Conservation (phyloP, 2,329 filamentous ascomycete genomes). For the Fonsecaea multimorphosa region DNA sequence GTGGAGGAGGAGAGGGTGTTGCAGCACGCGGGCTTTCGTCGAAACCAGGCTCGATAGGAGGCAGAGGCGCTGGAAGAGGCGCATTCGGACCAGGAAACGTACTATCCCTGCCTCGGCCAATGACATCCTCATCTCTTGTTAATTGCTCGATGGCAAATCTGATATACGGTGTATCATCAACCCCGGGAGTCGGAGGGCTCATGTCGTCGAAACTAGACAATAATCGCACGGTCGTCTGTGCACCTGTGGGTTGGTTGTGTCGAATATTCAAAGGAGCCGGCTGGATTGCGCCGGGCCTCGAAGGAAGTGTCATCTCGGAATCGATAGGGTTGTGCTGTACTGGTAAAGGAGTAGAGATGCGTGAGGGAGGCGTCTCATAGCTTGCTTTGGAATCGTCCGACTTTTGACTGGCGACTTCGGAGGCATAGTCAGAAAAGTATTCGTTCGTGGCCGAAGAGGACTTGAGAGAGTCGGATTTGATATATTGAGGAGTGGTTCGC, state of each 20-base stretch:
- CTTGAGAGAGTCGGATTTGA: conserved; percentile 51
- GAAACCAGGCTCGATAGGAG: conserved; percentile 4
- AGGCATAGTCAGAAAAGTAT: conserved; percentile 53
- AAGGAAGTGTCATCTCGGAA: conserved; percentile 40
- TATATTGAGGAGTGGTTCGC: conserved; percentile 53
- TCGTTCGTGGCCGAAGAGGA: conserved; percentile 58
- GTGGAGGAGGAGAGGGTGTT: conserved; percentile 31
- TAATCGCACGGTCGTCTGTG: conserved; percentile 40
- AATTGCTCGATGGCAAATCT: conserved; percentile 88
- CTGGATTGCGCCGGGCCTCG: conserved; percentile 31
- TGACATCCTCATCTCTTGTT: conserved; percentile 72
- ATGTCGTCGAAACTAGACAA: conserved; percentile 43
- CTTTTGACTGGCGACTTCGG: conserved; percentile 47
- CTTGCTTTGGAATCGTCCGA: conserved; percentile 46
- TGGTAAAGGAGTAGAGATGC: conserved; percentile 38
- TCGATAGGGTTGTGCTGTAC: conserved; percentile 27
- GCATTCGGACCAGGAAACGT: conserved; percentile 42
- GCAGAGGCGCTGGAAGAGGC: conserved; percentile 9
- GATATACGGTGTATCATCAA: conserved; percentile 86
- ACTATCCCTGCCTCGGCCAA: conserved; percentile 60
- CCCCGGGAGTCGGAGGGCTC: conserved; percentile 69
- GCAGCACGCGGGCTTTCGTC: conserved; percentile 6
- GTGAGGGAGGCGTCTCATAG: conserved; percentile 54
- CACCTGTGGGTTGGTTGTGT: conserved; percentile 35
- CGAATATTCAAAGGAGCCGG: conserved; percentile 36